Evolutionary conservation across 2,329 filamentous ascomycete genomes (phyloP).

Genomic region (Colletotrichum spinosum): DNA sequence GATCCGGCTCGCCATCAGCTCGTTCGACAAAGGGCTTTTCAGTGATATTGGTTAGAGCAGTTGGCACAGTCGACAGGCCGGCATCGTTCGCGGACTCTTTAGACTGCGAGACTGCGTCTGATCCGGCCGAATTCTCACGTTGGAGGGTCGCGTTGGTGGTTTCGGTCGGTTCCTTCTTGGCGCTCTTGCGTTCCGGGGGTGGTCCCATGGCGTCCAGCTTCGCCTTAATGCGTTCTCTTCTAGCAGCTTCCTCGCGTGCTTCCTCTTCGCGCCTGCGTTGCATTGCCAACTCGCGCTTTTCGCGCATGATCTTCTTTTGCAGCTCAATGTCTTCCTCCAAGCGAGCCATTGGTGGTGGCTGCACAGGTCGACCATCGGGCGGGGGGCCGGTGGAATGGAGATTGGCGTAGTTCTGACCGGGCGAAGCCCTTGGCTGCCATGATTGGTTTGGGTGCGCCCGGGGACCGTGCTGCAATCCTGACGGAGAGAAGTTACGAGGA

Average conservation of each 20-base stretch:
- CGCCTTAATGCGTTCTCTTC: slow-evolving; percentile 75
- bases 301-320: slow-evolving; percentile 79
- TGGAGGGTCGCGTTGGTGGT: slow-evolving; percentile 54
- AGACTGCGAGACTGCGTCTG: slow-evolving; percentile 27
- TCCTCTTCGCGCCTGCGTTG: slow-evolving; percentile 77
- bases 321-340: slow-evolving; percentile 69
- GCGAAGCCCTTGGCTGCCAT: slow-evolving; percentile 53
- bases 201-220: slow-evolving; percentile 79
- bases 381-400: slow-evolving; percentile 49
- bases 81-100: slow-evolving; percentile 19
- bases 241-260: slow-evolving; percentile 77
- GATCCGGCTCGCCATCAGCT: slow-evolving; percentile 18
- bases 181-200: slow-evolving; percentile 68
- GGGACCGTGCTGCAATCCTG: slow-evolving; percentile 46
- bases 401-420: slow-evolving; percentile 53
- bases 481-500: slow-evolving; percentile 55
- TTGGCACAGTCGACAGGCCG: slow-evolving; percentile 17
- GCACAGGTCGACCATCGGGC: slow-evolving; percentile 44
- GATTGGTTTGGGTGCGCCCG: slow-evolving; percentile 40
- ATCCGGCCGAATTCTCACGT: slow-evolving; percentile 32
- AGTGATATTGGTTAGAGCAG: not conserved
- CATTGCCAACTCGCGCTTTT: slow-evolving; percentile 76
- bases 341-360: slow-evolving; percentile 47
- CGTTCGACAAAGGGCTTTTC: slow-evolving; percentile 28
- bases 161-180: slow-evolving; percentile 63